phyloP scores from a whole-genome alignment of 2,329 filamentous ascomycete species.

The Nemania abortiva region DNA sequence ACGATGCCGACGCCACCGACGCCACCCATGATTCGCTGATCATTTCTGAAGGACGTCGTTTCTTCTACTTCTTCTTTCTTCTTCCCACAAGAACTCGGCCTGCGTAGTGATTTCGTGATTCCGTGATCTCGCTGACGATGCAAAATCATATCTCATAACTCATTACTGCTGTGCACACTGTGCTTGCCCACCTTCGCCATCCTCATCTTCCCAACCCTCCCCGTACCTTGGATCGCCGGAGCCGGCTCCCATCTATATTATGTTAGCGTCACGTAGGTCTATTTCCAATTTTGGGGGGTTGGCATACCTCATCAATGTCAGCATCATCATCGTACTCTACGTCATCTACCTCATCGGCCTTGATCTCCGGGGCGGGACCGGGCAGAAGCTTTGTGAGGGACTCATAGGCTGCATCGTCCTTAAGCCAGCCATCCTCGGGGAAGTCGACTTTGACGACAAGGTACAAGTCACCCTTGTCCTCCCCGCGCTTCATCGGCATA shows the following conservation, averaged over 20 bases:
- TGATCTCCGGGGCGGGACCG: slow-evolving; percentile 68
- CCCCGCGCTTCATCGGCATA: slow-evolving; percentile 92
- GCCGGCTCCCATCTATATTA: slow-evolving; percentile 74
- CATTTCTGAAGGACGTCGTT: slow-evolving; percentile 10
- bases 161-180: slow-evolving; percentile 80
- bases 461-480: slow-evolving; percentile 87
- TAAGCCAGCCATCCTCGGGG: slow-evolving; percentile 86
- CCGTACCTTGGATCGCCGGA: slow-evolving; percentile 75
- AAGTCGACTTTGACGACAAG: slow-evolving; percentile 88
- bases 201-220: slow-evolving; percentile 77
- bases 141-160: slow-evolving; percentile 49
- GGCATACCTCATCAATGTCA: slow-evolving; percentile 79
- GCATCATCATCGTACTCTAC: slow-evolving; percentile 87
- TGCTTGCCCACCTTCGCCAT: slow-evolving; percentile 74
- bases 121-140: slow-evolving; percentile 38
- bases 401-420: slow-evolving; percentile 76
- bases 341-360: slow-evolving; percentile 83
- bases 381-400: slow-evolving; percentile 83
- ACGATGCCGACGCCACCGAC: slow-evolving; percentile 7
- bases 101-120: slow-evolving; percentile 30
- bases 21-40: slow-evolving; percentile 18
- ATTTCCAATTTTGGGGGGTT: background rate
- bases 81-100: slow-evolving; percentile 29
- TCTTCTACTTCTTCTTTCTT: background rate
- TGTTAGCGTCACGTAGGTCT: slow-evolving; percentile 1